Evolutionary conservation across 2,329 filamentous ascomycete species (phyloP), one percentile per base, ranked within the genome.

Genomic region (Neurospora sp.): DNA sequence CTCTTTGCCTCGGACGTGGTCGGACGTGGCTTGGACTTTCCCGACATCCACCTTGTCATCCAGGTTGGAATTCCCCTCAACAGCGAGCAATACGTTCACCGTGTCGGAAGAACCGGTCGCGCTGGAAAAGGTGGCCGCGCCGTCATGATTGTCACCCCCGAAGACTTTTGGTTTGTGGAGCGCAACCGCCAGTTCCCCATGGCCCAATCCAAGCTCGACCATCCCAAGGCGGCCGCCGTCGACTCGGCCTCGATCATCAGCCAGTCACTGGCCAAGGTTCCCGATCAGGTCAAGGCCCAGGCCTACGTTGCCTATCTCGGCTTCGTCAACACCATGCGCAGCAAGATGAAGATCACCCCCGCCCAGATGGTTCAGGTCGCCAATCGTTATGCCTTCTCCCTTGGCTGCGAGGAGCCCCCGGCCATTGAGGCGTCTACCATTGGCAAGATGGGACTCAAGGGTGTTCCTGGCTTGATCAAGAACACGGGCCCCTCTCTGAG

Each of bases 1-100:
- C 82, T 92, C 57, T 85, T 91, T 68, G 90, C 90, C 2, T 91
- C 89, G 0, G 90, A 92, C 75, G 89, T 92, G 43, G 87, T 90
- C 33, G 89, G 89, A 11, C 87, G 89, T 73, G 89, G 89, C 73
- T 91, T 92, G 87, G 89, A 92, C 66, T 79, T 79, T 66, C 78
- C 78, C 36, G 81, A 84, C 65, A 87, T 89, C 66, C 86, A 84
- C n/a, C 86, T 89, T 74, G 86, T 89, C 70, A 83, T 89, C 71
- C 87, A 89, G 76, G 75, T 88, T 8, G 86, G 87, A 68, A 71
- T 85, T 17, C 85, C 87, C 3, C 77, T 79, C 1, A 82, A 84
- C 72, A 82, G 83, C 68, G 86, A 88, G 74, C 83, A 85, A 66
- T 89, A 89, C 76, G 85, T 90, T 69, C 87, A 89, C 77, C 86